Evolutionary conservation across 306 rosid genomes (phyloP), one percentile per base, ranked within the genome.

Genomic region (Dicorynia guianensis): DNA sequence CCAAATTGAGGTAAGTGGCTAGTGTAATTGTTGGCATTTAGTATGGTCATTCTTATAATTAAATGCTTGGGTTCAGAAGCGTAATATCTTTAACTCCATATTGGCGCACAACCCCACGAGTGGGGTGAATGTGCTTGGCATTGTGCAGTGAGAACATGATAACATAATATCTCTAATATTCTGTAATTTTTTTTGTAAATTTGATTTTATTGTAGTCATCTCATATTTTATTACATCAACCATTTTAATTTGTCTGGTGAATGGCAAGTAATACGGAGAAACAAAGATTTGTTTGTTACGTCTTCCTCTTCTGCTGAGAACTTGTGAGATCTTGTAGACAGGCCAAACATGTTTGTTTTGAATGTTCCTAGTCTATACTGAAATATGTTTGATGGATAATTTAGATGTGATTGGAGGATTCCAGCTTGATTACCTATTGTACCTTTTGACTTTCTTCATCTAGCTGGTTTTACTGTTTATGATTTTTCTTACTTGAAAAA

Each of bases 1-100:
- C 98, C 62, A 94, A 94, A 79, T 85, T 94, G 69, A 94, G 98
- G 98, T 91, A 88, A 52, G 36, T 74, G 35, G 43, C 35, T 43
- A n/a, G 60, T 25, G 8, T 11, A 4, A 33, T 80, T 40, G 75
- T 75, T 83, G 69, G 39, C 38, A 13, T 13, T 25, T 44, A 48
- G n/a, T 60, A 65, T 56, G 80, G 74, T 64, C 19, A 15, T 43
- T 67, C 63, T 35, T 72, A 48, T 54, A 52, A 55, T 12, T 44
- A 36, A 18, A 8, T 48, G 4, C 35, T 38, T 18, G 46, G 48
- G n/a, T 46, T 58, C 30, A 30, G 30, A n/a, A 15, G 25, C 17
- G 38, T 2, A 46, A 1, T 44, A 6, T 46, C 56, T 44, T 65
- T 0, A 12, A 66, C 36, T 44, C 12, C 13, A 46, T 20, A 0